These are phyloP conservation scores for Staphylotrichum longicolle DNA, from an alignment of 495 filamentous ascomycete genomes.

Conservation along the genomic window DNA sequence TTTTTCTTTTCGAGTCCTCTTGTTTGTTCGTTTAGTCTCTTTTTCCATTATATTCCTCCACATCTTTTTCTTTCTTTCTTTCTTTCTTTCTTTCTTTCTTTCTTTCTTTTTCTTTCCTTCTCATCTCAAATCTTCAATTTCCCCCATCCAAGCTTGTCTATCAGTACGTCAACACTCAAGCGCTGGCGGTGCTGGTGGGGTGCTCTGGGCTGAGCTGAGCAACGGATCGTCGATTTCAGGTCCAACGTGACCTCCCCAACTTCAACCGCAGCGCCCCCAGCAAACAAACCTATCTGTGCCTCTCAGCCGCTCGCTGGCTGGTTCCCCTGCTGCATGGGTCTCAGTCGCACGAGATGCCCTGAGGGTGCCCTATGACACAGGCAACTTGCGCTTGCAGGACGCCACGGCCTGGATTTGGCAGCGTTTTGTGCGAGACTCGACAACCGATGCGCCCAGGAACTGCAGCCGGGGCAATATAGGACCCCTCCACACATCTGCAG, in stretches of 20 bases:
- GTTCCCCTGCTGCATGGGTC: conserved; percentile 28
- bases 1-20: not conserved
- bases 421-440: not conserved
- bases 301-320: conserved; percentile 27
- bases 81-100: not conserved
- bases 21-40: too few species aligned
- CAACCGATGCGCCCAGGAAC: not conserved
- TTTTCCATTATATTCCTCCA: not conserved
- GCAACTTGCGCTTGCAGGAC: conserved; percentile 11
- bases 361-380: conserved; percentile 19
- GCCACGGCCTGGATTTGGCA: conserved; percentile 1
- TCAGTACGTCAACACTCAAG: too few species aligned
- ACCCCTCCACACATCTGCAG: not conserved
- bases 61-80: not conserved
- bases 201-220: not conserved
- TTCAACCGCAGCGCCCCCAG: conserved; percentile 3
- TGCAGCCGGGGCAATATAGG: not conserved
- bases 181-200: too few species aligned
- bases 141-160: too few species aligned
- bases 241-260: conserved; percentile 10
- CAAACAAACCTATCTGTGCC: conserved; percentile 8
- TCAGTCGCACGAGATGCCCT: conserved; percentile 24
- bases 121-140: not conserved
- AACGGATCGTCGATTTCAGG: conserved; percentile 11
- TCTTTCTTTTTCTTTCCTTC: not conserved